Base-by-base conservation (phyloP, 1,139 yeast species). In the Groenewaldozyma auringiensis region DNA sequence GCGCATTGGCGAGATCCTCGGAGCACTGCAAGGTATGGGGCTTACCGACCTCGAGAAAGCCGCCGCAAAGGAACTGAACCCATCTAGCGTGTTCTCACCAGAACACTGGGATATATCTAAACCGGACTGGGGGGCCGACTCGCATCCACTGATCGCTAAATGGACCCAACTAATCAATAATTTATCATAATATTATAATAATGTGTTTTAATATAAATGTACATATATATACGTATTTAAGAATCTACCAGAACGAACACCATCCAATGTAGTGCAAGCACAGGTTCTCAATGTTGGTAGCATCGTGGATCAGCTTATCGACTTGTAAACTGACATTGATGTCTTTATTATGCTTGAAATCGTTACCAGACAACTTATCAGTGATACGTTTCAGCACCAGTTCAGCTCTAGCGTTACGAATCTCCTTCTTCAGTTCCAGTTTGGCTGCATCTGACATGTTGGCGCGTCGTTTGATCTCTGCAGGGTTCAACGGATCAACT, bases 181-280 rank as follows among this genome's bases (percentile, higher is more conserved):
- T n/a, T 40, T 43, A 34, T 20, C 27, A 32, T 18, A 40, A 31
- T 16, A 9, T 17, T n/a, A n/a, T 13, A 6, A 17, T 11, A 9
- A 13, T 38, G 18, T 38, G 18, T 37, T 8, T 37, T 37, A 18
- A 21, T 40, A 9, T 16, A 20, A 21, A 20, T n/a, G 34, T 29
- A 6, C 34, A 20, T 21, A 33, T 3, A 20, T 21, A 13, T 16
- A 9, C 8, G 18, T 13, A 25, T 17, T 14, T 37, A n/a, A n/a
- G n/a, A n/a, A n/a, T 3, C 54, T 58, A 89, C 97, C 98, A 92
- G 78, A 89, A 92, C 0, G 97, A 85, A 67, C 98, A 92, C 98
- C 99, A 94, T 17, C 99, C 99, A 52, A 94, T 85, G 61, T 86
- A 94, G 64, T 92, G 98, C 64, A 88, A 96, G 61, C 98, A 92